These are phyloP conservation scores for Fusarium zealandicum DNA, from an alignment of 2,329 filamentous ascomycete genomes.

Conservation along the genomic window DNA sequence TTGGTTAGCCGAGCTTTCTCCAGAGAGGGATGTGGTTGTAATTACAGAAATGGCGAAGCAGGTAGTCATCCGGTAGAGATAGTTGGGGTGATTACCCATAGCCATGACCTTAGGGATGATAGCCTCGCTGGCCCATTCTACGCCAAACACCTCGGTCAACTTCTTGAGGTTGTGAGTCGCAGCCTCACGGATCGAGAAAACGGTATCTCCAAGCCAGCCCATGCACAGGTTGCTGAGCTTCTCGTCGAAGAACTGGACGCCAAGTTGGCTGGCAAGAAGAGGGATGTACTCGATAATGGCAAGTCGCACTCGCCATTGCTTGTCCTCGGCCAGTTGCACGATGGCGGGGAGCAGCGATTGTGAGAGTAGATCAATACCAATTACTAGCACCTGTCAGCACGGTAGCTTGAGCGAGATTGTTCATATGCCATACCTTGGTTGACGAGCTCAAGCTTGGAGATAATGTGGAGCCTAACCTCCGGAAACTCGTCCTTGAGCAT, in stretches of 20 bases:
- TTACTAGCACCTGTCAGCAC: slow-evolving; percentile 66
- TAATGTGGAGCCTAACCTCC: slow-evolving; percentile 97
- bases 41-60: slow-evolving; percentile 95
- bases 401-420: neutral
- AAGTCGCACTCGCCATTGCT: slow-evolving; percentile 97
- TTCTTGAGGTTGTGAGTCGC: slow-evolving; percentile 98
- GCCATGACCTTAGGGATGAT: slow-evolving; percentile 99
- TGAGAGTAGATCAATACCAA: slow-evolving; percentile 95
- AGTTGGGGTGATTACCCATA: slow-evolving; percentile 98
- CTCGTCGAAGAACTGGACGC: slow-evolving; percentile 97
- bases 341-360: slow-evolving; percentile 97
- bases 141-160: slow-evolving; percentile 96
- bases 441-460: slow-evolving; percentile 98
- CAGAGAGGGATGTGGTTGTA: slow-evolving; percentile 50
- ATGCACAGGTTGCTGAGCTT: slow-evolving; percentile 95
- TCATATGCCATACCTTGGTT: slow-evolving; percentile 77
- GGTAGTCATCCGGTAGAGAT: slow-evolving; percentile 99
- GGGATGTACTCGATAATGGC: slow-evolving; percentile 99
- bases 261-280: slow-evolving; percentile 91
- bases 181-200: slow-evolving; percentile 97
- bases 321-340: slow-evolving; percentile 96
- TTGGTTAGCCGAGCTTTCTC: slow-evolving; percentile 30
- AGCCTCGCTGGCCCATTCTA: slow-evolving; percentile 95
- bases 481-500: slow-evolving; percentile 99
- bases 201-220: slow-evolving; percentile 97